Evolutionary conservation across 352 stramenopile species (phyloP).

Genomic region (Proteromonas lacertae): DNA sequence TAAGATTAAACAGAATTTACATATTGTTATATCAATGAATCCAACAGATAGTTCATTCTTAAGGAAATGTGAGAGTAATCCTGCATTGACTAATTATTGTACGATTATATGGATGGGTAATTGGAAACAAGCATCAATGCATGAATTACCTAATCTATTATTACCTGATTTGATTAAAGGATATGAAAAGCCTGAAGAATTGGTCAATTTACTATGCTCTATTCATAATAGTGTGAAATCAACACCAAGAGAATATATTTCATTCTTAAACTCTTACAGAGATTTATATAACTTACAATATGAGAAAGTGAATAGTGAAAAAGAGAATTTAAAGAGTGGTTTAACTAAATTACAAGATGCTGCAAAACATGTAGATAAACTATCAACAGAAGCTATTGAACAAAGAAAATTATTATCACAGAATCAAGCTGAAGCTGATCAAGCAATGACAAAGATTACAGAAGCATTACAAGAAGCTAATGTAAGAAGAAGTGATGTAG

Average conservation of each 20-base stretch:
- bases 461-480: slow-evolving; percentile 46
- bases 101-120: slow-evolving; percentile 62
- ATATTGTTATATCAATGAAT: slow-evolving; percentile 31
- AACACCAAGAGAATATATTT: slow-evolving; percentile 11
- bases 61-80: slow-evolving; percentile 54
- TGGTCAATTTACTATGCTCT: slow-evolving; percentile 7
- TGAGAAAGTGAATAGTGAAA: slow-evolving; percentile 36
- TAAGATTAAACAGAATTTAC: slow-evolving; percentile 42
- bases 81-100: slow-evolving; percentile 53
- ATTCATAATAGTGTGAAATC: slow-evolving; percentile 7
- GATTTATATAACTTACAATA: slow-evolving; percentile 28
- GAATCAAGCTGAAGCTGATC: slow-evolving; percentile 41
- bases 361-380: slow-evolving; percentile 42
- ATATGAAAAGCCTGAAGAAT: slow-evolving; percentile 1
- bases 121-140: slow-evolving; percentile 32
- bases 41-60: slow-evolving; percentile 21
- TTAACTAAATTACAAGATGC: slow-evolving; percentile 55
- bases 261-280: slow-evolving; percentile 35
- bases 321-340: slow-evolving; percentile 42
- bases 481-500: slow-evolving; percentile 41
- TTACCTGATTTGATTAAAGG: slow-evolving; percentile 7
- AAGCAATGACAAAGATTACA: slow-evolving; percentile 72
- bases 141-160: slow-evolving; percentile 24
- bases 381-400: slow-evolving; percentile 34
- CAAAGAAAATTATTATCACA: slow-evolving; percentile 48